These are phyloP conservation scores for Nemania serpens DNA, from an alignment of 2,329 filamentous ascomycete species.

Conservation along the genomic window DNA sequence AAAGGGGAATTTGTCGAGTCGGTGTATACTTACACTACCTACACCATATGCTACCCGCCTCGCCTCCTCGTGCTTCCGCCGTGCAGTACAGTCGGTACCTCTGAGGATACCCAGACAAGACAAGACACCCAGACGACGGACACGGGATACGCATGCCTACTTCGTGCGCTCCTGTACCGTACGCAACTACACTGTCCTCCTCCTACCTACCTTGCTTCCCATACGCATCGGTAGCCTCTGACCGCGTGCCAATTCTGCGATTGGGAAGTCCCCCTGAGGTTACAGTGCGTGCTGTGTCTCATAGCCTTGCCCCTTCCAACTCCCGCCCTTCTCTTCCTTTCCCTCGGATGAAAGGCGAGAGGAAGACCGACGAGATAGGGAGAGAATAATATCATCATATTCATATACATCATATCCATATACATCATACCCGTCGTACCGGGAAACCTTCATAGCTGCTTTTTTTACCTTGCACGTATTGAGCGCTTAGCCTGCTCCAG, in stretches of 20 bases:
- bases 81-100: too few relatives aligned
- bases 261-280: slow-evolving; percentile 11
- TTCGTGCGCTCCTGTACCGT: background rate
- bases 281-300: background rate
- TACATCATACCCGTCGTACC: background rate
- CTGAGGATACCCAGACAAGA: too few relatives aligned
- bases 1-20: slow-evolving; percentile 24
- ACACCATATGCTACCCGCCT: slow-evolving; percentile 8
- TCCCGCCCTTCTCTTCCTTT: background rate
- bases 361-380: background rate
- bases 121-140: background rate
- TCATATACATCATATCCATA: too few relatives aligned
- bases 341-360: slow-evolving; percentile 5
- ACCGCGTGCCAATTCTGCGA: background rate
- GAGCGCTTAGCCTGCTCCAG: background rate
- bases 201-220: background rate
- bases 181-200: slow-evolving; percentile 8
- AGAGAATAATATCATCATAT: background rate
- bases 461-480: background rate
- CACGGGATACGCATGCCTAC: background rate
- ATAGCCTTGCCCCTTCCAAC: slow-evolving; percentile 12
- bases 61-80: background rate
- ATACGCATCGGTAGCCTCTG: slow-evolving; percentile 14
- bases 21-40: slow-evolving; percentile 17
- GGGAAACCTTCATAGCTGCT: slow-evolving; percentile 1